phyloP scores from a whole-genome alignment of 1,284 basidiomycete species.

The Sanguinoderma infundibulare region DNA sequence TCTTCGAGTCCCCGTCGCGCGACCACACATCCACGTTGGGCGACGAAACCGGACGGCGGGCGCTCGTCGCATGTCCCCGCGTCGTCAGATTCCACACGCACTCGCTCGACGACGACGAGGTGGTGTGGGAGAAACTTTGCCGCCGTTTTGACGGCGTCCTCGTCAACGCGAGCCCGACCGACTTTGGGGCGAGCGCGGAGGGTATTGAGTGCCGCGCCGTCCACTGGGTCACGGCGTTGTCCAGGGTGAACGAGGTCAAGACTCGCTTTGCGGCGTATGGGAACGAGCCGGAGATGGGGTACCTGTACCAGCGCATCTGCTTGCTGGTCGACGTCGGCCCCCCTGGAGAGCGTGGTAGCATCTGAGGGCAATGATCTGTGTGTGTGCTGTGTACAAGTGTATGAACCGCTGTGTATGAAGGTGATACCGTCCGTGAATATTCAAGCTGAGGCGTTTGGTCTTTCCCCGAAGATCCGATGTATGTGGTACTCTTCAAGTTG shows the following conservation, averaged over 20 bases:
- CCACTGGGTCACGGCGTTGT: slow-evolving; percentile 17
- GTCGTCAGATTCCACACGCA: slow-evolving; percentile 15
- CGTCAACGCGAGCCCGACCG: slow-evolving; percentile 8
- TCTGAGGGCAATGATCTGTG: neutral
- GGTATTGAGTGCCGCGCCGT: slow-evolving; percentile 1
- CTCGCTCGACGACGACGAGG: slow-evolving; percentile 12
- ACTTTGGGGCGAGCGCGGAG: neutral
- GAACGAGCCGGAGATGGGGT: slow-evolving; percentile 18
- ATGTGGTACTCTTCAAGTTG: too few relatives aligned
- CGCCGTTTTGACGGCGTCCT: slow-evolving; percentile 12
- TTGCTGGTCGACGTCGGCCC: slow-evolving; percentile 15
- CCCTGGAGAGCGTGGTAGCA: neutral
- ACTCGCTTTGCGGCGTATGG: slow-evolving; percentile 19
- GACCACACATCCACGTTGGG: neutral
- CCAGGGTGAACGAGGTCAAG: slow-evolving; percentile 7
- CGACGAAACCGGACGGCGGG: neutral
- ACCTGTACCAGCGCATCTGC: slow-evolving; percentile 17
- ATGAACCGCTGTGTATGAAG: too few relatives aligned
- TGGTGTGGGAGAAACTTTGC: slow-evolving; percentile 21
- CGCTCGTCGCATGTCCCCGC: slow-evolving; percentile 20
- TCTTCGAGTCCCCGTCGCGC: slow-evolving; percentile 16
- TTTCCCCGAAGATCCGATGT: too few relatives aligned
- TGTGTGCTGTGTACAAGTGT: too few relatives aligned
- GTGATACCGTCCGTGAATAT: too few relatives aligned
- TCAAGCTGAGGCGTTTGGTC: too few relatives aligned